These are phyloP conservation scores for Yamadazyma sp. DNA, from an alignment of 805 yeast genomes.

Conservation along the genomic window DNA sequence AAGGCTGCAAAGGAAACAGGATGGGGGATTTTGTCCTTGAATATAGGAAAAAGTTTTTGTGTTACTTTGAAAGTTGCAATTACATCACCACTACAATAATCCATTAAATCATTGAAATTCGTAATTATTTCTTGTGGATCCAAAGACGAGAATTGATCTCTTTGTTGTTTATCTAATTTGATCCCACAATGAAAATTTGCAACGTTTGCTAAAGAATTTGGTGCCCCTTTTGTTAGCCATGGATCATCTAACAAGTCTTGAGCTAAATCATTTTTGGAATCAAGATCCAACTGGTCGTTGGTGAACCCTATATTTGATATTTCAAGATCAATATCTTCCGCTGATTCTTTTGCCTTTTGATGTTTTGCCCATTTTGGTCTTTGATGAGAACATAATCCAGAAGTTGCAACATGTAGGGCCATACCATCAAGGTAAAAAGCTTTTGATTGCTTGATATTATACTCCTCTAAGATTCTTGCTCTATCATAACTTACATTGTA, in stretches of 20 bases:
- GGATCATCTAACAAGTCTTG: slow-evolving; percentile 59
- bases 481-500: slow-evolving; percentile 91
- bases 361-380: slow-evolving; percentile 72
- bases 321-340: slow-evolving; percentile 6
- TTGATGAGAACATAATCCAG: slow-evolving; percentile 92
- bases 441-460: slow-evolving; percentile 59
- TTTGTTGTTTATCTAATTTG: slow-evolving; percentile 57
- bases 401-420: slow-evolving; percentile 86
- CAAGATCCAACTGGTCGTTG: too few species aligned
- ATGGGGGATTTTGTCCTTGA: slow-evolving; percentile 72
- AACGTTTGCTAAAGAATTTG: slow-evolving; percentile 78
- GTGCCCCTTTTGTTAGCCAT: slow-evolving; percentile 75
- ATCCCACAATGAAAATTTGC: slow-evolving; percentile 75
- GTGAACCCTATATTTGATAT: too few species aligned
- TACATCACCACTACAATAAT: slow-evolving; percentile 87
- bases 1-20: slow-evolving; percentile 93
- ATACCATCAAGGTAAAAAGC: slow-evolving; percentile 87
- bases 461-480: slow-evolving; percentile 82
- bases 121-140: slow-evolving; percentile 53
- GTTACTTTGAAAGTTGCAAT: slow-evolving; percentile 69
- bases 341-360: slow-evolving; percentile 26
- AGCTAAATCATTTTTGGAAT: slow-evolving; percentile 20
- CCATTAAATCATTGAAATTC: slow-evolving; percentile 59
- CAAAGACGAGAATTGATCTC: slow-evolving; percentile 61
- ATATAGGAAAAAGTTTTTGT: slow-evolving; percentile 65